phyloP scores from a whole-genome alignment of 1,284 basidiomycete genomes.

The Trichosporon coremiiforme region DNA sequence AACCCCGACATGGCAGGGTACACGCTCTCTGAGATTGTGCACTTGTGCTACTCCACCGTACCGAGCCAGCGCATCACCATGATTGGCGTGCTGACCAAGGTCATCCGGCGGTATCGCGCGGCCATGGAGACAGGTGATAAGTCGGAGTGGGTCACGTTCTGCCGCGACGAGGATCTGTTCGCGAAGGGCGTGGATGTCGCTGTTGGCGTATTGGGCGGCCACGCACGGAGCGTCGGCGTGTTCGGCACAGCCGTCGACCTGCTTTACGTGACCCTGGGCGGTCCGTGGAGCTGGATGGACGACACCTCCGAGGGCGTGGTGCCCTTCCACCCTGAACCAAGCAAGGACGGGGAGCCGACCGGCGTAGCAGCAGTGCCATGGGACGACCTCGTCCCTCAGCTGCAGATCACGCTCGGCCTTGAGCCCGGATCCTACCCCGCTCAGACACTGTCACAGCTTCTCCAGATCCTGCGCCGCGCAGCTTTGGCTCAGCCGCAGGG shows the following conservation, averaged over 20 bases:
- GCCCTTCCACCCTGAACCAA: constrained; percentile 23
- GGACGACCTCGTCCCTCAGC: constrained; percentile 42
- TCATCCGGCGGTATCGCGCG: constrained; percentile 54
- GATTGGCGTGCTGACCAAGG: constrained; percentile 70
- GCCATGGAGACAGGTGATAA: constrained; percentile 22
- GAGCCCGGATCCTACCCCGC: constrained; percentile 23
- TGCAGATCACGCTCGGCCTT: constrained; percentile 39
- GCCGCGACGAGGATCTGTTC: constrained; percentile 22
- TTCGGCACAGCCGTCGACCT: constrained; percentile 44
- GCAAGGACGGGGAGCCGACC: constrained; percentile 23
- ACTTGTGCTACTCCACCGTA: constrained; percentile 77
- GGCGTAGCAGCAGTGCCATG: constrained; percentile 42
- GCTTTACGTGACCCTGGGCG: constrained; percentile 40
- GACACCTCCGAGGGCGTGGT: background rate
- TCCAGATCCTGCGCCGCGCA: constrained; percentile 67
- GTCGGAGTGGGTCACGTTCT: constrained; percentile 26
- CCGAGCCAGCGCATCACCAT: constrained; percentile 81
- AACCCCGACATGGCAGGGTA: constrained; percentile 84
- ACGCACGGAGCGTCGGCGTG: constrained; percentile 34
- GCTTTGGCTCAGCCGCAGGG: constrained; percentile 63
- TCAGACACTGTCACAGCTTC: constrained; percentile 59
- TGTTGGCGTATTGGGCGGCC: constrained; percentile 21
- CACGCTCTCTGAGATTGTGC: constrained; percentile 81
- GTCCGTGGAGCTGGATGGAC: constrained; percentile 36
- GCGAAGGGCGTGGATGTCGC: constrained; percentile 27